Base-by-base conservation (phyloP, 345 rosid species). In the Laguncularia racemosa region DNA sequence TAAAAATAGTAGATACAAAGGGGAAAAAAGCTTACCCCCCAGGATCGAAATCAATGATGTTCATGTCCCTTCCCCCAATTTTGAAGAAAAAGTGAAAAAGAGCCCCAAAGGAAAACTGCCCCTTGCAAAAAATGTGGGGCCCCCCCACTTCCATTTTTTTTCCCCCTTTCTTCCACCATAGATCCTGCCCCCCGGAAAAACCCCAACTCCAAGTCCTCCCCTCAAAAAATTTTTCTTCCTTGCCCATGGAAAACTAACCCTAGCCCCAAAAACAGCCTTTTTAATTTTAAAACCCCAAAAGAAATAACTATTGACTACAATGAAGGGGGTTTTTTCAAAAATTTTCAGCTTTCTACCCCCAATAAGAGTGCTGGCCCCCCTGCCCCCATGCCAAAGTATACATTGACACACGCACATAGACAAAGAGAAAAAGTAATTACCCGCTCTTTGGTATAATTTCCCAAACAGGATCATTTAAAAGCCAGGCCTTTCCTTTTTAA, bases 401-500 rank as follows among this genome's bases (percentile, higher is more conserved):
- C 40, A 33, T 10, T 4, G 1, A 7, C 9, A 7, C 40, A 33
- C 6, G 7, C 11, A 33, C 11, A 50, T 19, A 26, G 20, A 26
- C 23, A 18, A 13, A 48, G 28, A 49, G 15, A 43, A n/a, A n/a
- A 55, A 20, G 52, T n/a, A 38, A 38, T 16, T 47, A 79, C 84
- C 87, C 6, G 91, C 91, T 68, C 91, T n/a, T n/a, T 73, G 46
- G 81, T 59, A 51, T 68, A 81, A 66, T n/a, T n/a, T 84, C 78
- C 90, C 90, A 84, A 64, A 81, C 86, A 16, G 86, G 90, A 55
- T 84, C 90, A 63, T 84, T n/a, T n/a, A n/a, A n/a, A 84, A 23
- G 90, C 90, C 60, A 84, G 86, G n/a, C n/a, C n/a, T n/a, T n/a
- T n/a, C n/a, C 71, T 84, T 87, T 75, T 81, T 84, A 23, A 77